Conservation (phyloP, 768 basidiomycete species). For the Xerocomellus dryophilus region DNA sequence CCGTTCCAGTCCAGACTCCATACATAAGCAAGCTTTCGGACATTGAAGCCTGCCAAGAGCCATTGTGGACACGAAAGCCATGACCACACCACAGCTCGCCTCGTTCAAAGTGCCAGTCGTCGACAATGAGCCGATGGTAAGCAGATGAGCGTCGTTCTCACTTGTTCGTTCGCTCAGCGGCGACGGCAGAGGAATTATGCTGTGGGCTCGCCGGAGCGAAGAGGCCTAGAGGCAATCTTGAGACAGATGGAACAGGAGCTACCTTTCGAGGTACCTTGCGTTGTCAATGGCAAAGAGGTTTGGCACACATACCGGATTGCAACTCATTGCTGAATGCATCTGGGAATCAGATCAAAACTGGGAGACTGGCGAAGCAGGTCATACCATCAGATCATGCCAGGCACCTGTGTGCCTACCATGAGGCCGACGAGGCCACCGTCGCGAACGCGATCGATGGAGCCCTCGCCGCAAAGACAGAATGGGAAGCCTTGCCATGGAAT, state of each 20-base stretch:
- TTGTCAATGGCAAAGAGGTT: constrained; percentile 87
- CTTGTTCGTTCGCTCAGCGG: neutral
- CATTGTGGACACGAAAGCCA: constrained; percentile 30
- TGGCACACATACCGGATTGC: constrained; percentile 22
- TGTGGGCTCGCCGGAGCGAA: constrained; percentile 74
- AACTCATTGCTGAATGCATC: constrained; percentile 1
- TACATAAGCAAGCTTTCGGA: neutral
- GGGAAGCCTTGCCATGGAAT: constrained; percentile 95
- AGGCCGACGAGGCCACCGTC: constrained; percentile 78
- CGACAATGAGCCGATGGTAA: constrained; percentile 93
- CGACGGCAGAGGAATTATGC: constrained; percentile 65
- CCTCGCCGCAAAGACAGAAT: constrained; percentile 78
- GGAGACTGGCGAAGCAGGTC: constrained; percentile 71
- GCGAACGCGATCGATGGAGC: constrained; percentile 82
- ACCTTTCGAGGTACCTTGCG: constrained; percentile 90
- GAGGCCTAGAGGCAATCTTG: constrained; percentile 67
- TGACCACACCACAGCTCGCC: constrained; percentile 76
- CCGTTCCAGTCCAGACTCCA: too few relatives aligned
- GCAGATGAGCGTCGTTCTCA: constrained; percentile 13
- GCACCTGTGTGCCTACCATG: constrained; percentile 82
- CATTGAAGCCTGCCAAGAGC: neutral
- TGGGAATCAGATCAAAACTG: constrained; percentile 66
- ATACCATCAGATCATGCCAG: constrained; percentile 85
- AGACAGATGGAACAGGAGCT: constrained; percentile 75
- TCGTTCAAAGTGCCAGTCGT: constrained; percentile 81